Evolutionary conservation across 371 early-diverging fungal species (phyloP).

Genomic region (Mortierella sp.): DNA sequence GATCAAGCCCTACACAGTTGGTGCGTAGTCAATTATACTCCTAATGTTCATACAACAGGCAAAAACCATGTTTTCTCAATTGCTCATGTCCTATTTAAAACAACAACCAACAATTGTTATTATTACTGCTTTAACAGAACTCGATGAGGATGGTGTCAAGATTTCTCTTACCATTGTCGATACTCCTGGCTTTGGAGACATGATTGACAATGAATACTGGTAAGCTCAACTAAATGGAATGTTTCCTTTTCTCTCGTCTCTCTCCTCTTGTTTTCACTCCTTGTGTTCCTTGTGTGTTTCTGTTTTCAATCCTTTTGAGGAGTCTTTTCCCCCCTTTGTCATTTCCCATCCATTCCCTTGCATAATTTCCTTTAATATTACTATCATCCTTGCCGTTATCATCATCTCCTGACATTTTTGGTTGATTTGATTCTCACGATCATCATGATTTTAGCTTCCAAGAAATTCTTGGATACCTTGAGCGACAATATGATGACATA

Average conservation of each 20-base stretch:
- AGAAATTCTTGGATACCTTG: constrained; percentile 93
- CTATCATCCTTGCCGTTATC: no score
- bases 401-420: background rate
- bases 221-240: constrained; percentile 24
- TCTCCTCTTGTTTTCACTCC: background rate
- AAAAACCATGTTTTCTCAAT: background rate
- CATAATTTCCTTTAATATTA: background rate
- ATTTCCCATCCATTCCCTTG: constrained; percentile 9
- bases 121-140: constrained; percentile 63
- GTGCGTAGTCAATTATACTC: constrained; percentile 52
- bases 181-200: constrained; percentile 98
- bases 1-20: constrained; percentile 83
- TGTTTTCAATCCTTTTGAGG: background rate
- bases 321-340: constrained; percentile 7
- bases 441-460: constrained; percentile 67
- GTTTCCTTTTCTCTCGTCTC: background rate
- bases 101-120: background rate
- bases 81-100: background rate
- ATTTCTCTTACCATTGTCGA: constrained; percentile 91
- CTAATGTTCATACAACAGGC: no score
- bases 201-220: constrained; percentile 85
- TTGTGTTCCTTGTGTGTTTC: background rate
- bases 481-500: constrained; percentile 95
- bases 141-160: constrained; percentile 96
- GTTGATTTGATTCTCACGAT: background rate